Conservation (phyloP, 768 basidiomycete species). For the Leccinum disarticulatum region DNA sequence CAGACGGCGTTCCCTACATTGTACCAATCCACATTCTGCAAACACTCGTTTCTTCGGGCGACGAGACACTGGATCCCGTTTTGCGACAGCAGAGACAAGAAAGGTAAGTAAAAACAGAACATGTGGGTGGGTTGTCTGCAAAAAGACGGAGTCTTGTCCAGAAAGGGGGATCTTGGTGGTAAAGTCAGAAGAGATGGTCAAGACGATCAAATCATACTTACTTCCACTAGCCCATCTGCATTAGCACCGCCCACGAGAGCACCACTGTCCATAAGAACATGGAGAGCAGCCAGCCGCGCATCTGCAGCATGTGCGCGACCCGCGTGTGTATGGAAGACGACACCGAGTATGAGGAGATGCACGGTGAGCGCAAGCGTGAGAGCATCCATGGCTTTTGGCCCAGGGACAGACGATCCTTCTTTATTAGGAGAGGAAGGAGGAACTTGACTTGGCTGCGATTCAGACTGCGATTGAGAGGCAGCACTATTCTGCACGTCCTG, state of each 20-base stretch:
- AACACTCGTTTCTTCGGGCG: conserved; percentile 74
- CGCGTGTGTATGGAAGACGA: conserved; percentile 60
- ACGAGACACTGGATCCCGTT: conserved; percentile 71
- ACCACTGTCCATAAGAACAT: conserved; percentile 65
- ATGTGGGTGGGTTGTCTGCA: conserved; percentile 69
- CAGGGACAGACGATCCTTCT: conserved; percentile 1
- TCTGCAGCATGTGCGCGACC: conserved; percentile 50
- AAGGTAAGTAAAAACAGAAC: conserved; percentile 64
- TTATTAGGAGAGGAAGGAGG: conserved; percentile 4
- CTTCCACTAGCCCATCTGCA: conserved; percentile 41
- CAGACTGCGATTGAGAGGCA: conserved; percentile 19
- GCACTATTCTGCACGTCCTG: conserved; percentile 28
- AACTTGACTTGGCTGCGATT: conserved; percentile 14
- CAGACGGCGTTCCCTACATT: conserved; percentile 45
- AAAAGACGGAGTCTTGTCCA: conserved; percentile 43
- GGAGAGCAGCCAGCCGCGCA: conserved; percentile 55
- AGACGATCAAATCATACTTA: conserved; percentile 24
- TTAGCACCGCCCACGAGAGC: conserved; percentile 38
- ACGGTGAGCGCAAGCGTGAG: conserved; percentile 45
- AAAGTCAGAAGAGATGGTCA: not conserved
- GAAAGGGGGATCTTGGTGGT: conserved; percentile 30
- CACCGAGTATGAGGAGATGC: conserved; percentile 61
- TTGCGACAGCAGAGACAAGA: conserved; percentile 62
- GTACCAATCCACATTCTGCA: conserved; percentile 57
- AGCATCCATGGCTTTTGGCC: conserved; percentile 27